Conservation (phyloP, 345 rosid species). For the Corymbia maculata region DNA sequence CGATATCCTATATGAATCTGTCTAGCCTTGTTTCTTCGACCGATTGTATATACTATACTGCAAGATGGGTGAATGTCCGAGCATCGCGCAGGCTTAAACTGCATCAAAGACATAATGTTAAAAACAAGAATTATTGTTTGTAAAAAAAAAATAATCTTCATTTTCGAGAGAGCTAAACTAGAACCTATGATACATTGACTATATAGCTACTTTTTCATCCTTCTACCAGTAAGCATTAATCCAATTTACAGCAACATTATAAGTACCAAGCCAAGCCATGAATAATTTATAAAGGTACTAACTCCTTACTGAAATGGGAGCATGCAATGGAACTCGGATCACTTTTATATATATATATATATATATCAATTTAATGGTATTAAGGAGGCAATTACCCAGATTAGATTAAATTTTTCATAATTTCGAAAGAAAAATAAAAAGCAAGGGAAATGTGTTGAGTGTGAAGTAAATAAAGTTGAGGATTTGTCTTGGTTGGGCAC, state of each 20-base stretch:
- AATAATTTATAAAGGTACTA: too few relatives aligned
- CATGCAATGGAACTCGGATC: background rate
- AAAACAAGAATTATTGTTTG: background rate
- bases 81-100: background rate
- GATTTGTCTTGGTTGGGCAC: background rate
- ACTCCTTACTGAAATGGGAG: accelerated
- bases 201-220: background rate
- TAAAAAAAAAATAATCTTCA: background rate
- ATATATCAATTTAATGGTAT: background rate
- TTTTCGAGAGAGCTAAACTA: background rate
- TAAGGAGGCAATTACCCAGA: background rate
- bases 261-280: background rate
- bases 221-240: background rate
- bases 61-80: background rate
- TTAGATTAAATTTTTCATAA: background rate
- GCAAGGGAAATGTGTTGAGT: background rate
- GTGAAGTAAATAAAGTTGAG: background rate
- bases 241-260: background rate
- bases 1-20: background rate
- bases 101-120: background rate
- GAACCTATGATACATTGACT: background rate
- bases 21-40: background rate
- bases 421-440: background rate
- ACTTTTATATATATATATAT: too few relatives aligned
- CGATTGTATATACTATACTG: too few relatives aligned